Evolutionary conservation across 345 rosid species (phyloP).

Genomic region (Hibiscus tridactylites): DNA sequence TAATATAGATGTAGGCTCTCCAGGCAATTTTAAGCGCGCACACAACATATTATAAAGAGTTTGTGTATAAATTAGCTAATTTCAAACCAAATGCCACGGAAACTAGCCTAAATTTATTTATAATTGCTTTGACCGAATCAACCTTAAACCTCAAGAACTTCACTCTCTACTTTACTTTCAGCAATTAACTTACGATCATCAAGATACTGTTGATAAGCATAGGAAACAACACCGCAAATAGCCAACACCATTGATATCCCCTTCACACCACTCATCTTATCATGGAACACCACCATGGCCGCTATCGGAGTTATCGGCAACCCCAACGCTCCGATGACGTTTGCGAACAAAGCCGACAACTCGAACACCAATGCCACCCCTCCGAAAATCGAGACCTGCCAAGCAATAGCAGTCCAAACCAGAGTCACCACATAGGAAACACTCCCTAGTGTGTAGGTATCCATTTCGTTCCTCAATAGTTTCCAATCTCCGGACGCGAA

Average conservation of each 20-base stretch:
- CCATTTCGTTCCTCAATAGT: conserved; percentile 22
- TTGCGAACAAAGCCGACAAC: conserved; percentile 52
- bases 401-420: conserved; percentile 24
- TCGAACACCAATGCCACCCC: conserved; percentile 44
- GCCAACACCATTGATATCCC: conserved; percentile 46
- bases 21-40: too few species aligned
- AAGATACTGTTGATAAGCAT: conserved; percentile 49
- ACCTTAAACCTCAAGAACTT: not conserved
- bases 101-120: not conserved
- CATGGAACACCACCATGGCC: conserved; percentile 43
- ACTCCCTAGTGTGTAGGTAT: conserved; percentile 23
- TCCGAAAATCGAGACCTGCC: conserved; percentile 43
- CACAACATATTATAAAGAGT: too few species aligned
- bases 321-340: conserved; percentile 36
- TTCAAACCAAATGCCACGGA: not conserved
- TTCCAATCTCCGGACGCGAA: conserved; percentile 41
- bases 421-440: conserved; percentile 27
- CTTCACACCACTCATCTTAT: conserved; percentile 45
- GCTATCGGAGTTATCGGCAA: conserved; percentile 50
- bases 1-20: too few species aligned
- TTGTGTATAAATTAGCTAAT: not conserved
- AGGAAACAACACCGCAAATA: conserved; percentile 48
- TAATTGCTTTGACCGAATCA: not conserved
- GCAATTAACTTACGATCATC: conserved; percentile 16
- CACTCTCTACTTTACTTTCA: not conserved